phyloP scores from a whole-genome alignment of 2,329 filamentous ascomycete species.

The Nemania serpens region DNA sequence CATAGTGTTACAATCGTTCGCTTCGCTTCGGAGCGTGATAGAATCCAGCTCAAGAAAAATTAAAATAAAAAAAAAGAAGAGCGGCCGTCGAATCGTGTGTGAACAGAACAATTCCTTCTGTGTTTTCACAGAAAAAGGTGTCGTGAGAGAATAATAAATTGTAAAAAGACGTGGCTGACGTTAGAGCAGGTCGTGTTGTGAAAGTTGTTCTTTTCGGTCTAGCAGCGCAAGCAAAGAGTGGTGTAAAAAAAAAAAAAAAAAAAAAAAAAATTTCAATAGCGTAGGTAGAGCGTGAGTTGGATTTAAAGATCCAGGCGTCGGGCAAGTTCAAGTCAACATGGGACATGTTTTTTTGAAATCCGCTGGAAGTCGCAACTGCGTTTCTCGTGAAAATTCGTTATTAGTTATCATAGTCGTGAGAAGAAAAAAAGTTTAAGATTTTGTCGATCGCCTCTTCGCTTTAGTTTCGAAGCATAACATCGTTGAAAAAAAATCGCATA shows the following conservation, averaged over 20 bases:
- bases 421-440: conserved; percentile 2
- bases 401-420: conserved; percentile 28
- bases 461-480: conserved; percentile 10
- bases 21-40: not conserved
- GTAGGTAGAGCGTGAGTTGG: conserved; percentile 18
- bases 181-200: not conserved
- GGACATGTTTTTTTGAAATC: conserved; percentile 3
- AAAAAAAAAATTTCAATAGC: too few relatives aligned
- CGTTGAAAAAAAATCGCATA: conserved; percentile 13
- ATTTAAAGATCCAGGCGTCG: not conserved
- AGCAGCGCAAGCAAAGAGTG: not conserved
- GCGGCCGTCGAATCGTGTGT: not conserved
- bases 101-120: not conserved
- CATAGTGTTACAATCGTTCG: conserved; percentile 19
- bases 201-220: conserved; percentile 2
- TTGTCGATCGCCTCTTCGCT: conserved; percentile 6
- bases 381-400: conserved; percentile 27
- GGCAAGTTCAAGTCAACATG: too few relatives aligned
- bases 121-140: not conserved
- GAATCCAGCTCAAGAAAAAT: not conserved
- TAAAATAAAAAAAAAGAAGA: not conserved
- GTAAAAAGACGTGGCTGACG: too few relatives aligned
- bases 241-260: too few relatives aligned
- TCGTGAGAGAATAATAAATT: not conserved
- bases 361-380: conserved; percentile 18